phyloP scores from a whole-genome alignment of 2,329 filamentous ascomycete species.

The Trichophyton benhamiae region DNA sequence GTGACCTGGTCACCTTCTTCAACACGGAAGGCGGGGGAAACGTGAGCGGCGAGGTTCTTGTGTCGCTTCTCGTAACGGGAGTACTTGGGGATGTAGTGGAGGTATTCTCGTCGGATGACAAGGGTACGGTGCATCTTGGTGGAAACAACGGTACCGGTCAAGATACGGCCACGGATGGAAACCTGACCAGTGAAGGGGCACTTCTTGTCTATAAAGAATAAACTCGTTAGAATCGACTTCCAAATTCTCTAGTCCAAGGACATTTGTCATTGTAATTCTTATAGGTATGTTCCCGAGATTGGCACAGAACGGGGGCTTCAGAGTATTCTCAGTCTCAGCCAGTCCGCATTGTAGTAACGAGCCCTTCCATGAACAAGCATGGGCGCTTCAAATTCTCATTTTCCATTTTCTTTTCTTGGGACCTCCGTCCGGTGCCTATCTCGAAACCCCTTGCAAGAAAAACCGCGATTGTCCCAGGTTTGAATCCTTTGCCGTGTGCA shows the following conservation, averaged over 20 bases:
- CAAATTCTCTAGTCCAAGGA: background rate
- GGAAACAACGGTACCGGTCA: constrained; percentile 96
- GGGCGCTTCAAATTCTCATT: background rate
- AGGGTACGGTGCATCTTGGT: constrained; percentile 99
- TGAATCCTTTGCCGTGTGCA: constrained; percentile 35
- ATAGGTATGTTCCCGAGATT: background rate
- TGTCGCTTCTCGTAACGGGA: constrained; percentile 99
- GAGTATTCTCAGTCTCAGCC: background rate
- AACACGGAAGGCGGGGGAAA: constrained; percentile 99
- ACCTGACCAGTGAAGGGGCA: constrained; percentile 98
- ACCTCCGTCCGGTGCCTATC: background rate
- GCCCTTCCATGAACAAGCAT: background rate
- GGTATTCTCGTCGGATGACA: constrained; percentile 99
- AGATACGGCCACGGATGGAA: constrained; percentile 99
- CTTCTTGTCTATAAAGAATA: constrained; percentile 75
- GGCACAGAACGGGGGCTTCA: background rate
- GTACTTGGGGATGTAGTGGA: constrained; percentile 99
- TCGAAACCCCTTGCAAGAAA: background rate
- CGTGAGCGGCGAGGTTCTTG: constrained; percentile 99
- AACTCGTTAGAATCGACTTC: background rate
- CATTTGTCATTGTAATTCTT: background rate
- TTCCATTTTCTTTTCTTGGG: background rate
- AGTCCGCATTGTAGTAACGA: background rate
- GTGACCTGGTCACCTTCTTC: constrained; percentile 99
- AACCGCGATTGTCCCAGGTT: background rate